phyloP scores from a whole-genome alignment of 306 rosid species.

The Cicer pinnatifidum region DNA sequence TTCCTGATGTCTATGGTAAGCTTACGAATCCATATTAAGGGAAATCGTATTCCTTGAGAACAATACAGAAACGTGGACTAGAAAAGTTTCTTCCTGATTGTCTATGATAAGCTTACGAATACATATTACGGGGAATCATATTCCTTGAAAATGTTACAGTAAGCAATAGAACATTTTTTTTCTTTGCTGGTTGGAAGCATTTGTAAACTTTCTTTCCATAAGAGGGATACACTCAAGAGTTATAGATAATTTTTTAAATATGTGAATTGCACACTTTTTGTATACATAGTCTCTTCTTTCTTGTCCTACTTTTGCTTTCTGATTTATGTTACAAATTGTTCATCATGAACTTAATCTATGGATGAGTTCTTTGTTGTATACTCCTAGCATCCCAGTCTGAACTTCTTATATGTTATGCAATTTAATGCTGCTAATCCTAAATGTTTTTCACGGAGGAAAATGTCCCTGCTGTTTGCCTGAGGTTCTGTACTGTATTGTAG shows the following conservation, averaged over 20 bases:
- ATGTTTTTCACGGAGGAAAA: slow-evolving; percentile 23
- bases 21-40: not conserved
- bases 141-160: not conserved
- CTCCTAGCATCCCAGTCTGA: slow-evolving; percentile 12
- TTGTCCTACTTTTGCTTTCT: slow-evolving; percentile 17
- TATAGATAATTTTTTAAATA: not conserved
- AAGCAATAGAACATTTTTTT: not conserved
- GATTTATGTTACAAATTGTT: slow-evolving; percentile 35
- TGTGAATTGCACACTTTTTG: not conserved
- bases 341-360: not conserved
- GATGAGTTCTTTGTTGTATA: slow-evolving; percentile 13
- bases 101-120: slow-evolving; percentile 9
- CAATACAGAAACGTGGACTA: not conserved
- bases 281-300: slow-evolving; percentile 14
- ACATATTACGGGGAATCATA: not conserved
- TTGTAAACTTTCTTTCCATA: slow-evolving; percentile 16
- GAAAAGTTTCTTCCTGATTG: slow-evolving; percentile 25
- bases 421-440: slow-evolving; percentile 23
- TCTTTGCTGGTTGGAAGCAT: slow-evolving; percentile 19
- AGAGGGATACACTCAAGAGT: slow-evolving; percentile 11
- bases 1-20: slow-evolving; percentile 17
- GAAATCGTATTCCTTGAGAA: not conserved
- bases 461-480: not conserved
- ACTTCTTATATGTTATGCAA: slow-evolving; percentile 12
- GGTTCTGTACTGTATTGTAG: slow-evolving; percentile 6